A percentile compares a stretch with the other conserved stretches of the same genome.
Conservation (phyloP, 768 basidiomycete species). For the Udeniomyces megalosporus region DNA sequence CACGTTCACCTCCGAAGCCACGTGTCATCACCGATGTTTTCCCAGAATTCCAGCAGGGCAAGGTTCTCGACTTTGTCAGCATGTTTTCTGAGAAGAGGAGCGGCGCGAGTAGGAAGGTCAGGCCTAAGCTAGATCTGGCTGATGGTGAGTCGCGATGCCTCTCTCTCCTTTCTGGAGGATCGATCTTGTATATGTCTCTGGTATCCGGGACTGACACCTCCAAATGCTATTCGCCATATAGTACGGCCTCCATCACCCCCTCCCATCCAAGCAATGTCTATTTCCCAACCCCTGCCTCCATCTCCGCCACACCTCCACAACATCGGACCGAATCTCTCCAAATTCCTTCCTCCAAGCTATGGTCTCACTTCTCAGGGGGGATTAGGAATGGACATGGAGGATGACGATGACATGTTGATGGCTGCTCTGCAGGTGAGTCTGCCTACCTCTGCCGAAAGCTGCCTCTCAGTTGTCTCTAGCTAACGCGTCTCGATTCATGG, state of each 20-base stretch:
- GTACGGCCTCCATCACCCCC: not conserved
- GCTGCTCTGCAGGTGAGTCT: not conserved
- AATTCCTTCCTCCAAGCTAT: not conserved
- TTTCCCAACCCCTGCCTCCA: not conserved
- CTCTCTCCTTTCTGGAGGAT: too few relatives aligned
- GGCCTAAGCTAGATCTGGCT: not conserved
- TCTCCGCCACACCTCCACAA: not conserved
- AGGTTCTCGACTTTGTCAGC: slow-evolving; percentile 10
- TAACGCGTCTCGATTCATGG: not conserved
- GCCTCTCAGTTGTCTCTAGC: not conserved
- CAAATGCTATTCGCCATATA: too few relatives aligned
- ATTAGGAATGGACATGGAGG: not conserved
- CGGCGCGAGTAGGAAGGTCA: not conserved
- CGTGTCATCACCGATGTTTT: not conserved
- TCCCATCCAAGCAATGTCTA: not conserved
- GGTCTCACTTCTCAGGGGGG: not conserved
- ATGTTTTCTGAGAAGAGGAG: not conserved
- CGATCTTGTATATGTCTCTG: too few relatives aligned
- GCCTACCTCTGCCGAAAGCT: not conserved
- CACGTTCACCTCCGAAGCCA: not conserved
- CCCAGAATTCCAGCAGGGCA: slow-evolving; percentile 4
- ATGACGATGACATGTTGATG: slow-evolving; percentile 6
- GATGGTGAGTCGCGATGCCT: too few relatives aligned
- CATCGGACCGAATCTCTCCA: not conserved
- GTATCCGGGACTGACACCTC: too few relatives aligned